Evolutionary conservation across 2,329 filamentous ascomycete species (phyloP).

Genomic region (Aquanectria penicillioides): DNA sequence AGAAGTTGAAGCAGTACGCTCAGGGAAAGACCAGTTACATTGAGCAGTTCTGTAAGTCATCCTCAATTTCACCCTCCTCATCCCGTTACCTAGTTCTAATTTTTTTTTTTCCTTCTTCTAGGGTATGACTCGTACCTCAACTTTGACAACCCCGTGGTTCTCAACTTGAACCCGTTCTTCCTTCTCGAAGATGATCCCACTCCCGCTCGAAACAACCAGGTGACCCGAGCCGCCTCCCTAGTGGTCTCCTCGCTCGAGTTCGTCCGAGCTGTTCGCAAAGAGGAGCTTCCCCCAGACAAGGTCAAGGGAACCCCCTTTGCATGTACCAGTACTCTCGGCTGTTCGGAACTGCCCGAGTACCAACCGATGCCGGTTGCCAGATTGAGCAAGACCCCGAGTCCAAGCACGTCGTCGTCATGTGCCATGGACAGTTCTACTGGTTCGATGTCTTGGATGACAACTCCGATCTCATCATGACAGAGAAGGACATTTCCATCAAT

Average conservation of each 20-base stretch:
- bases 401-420: conserved; percentile 92
- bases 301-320: conserved; percentile 83
- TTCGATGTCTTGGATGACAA: conserved; percentile 97
- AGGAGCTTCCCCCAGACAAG: conserved; percentile 91
- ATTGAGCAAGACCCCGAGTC: conserved; percentile 95
- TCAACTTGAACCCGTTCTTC: conserved; percentile 98
- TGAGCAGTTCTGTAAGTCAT: conserved; percentile 89
- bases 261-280: conserved; percentile 89
- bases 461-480: conserved; percentile 95
- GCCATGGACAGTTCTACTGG: conserved; percentile 97
- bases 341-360: conserved; percentile 94
- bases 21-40: conserved; percentile 94
- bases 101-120: conserved; percentile 49
- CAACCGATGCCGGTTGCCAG: conserved; percentile 92
- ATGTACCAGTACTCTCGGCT: conserved; percentile 99
- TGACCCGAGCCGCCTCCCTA: conserved; percentile 91
- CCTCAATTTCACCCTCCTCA: not conserved
- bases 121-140: conserved; percentile 99
- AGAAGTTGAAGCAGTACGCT: conserved; percentile 90
- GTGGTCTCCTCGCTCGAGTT: conserved; percentile 92
- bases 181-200: conserved; percentile 97
- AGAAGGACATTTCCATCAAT: conserved; percentile 92
- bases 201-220: conserved; percentile 94
- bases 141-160: conserved; percentile 95
- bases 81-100: not conserved